Percentiles rank a stretch among this genome's conserved stretches.
These are phyloP conservation scores for Holtermanniella nyarrowii DNA, from an alignment of 768 basidiomycete genomes.

Conservation along the genomic window DNA sequence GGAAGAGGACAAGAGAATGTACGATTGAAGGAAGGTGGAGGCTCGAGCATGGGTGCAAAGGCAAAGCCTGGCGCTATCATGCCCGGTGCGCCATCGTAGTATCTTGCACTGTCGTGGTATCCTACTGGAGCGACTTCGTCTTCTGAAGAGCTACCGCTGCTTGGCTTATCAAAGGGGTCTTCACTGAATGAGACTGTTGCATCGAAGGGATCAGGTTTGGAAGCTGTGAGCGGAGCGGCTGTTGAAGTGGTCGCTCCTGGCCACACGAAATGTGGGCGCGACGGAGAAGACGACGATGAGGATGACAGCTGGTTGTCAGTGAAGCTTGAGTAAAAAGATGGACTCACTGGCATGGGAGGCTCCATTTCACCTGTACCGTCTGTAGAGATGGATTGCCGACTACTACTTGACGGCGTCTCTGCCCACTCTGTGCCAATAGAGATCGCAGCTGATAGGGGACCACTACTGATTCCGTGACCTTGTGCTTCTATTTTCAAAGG, in stretches of 20 bases:
- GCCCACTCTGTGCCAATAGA: no score
- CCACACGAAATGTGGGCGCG: slow-evolving; percentile 20
- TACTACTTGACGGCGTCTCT: no score
- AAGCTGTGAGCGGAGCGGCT: neutral
- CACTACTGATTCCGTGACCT: no score
- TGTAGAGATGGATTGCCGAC: no score
- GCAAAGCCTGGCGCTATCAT: slow-evolving; percentile 6
- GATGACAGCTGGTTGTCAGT: slow-evolving; percentile 13
- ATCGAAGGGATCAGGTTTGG: slow-evolving; percentile 3
- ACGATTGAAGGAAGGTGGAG: slow-evolving; percentile 55
- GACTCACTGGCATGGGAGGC: slow-evolving; percentile 12
- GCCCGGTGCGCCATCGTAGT: slow-evolving; percentile 4
- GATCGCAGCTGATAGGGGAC: no score
- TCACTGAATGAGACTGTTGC: slow-evolving; percentile 12
- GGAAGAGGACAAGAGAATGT: slow-evolving; percentile 72
- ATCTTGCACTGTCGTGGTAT: slow-evolving; percentile 14
- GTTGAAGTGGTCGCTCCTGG: slow-evolving; percentile 15
- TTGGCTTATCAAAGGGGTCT: slow-evolving; percentile 8
- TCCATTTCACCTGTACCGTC: slow-evolving; percentile 4
- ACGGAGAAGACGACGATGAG: slow-evolving; percentile 23
- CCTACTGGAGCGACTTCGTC: slow-evolving; percentile 11
- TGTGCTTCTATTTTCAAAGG: no score
- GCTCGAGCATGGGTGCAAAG: neutral
- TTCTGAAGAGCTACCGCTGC: slow-evolving; percentile 6
- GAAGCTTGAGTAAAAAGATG: neutral